Base-by-base conservation (phyloP, 129 eudicot species). In the Escallonia herrerae region DNA sequence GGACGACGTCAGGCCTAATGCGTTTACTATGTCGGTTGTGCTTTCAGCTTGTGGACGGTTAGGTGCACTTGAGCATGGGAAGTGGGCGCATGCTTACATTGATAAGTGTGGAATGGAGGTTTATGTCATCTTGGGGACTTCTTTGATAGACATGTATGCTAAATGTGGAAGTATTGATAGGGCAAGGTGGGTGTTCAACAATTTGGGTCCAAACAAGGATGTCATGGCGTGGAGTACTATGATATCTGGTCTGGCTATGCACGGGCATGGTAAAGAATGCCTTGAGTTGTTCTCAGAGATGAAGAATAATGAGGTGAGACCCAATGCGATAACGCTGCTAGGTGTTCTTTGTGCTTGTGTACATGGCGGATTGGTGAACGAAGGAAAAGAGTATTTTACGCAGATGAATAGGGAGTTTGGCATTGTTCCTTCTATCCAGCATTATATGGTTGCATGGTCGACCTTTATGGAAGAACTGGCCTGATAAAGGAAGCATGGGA, bases 71-170 rank as follows among this genome's bases (percentile, higher is more conserved):
- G 83, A 78, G 43, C 54, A 77, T 39, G 80, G 83, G 15, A 78
- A 82, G 22, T 78, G 72, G 41, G 63, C 68, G 0, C 87, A 82
- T 60, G 78, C 76, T 4, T 82, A 77, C 60, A 76, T 75, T 15
- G 81, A 77, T 43, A 82, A 72, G 50, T 63, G 62, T 72, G 63
- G 68, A 53, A 77, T 58, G 47, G 63, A 71, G 52, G 45, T 77
- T 71, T 71, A 82, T 64, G 62, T 2, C 62, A 71, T 55, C 56
- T 78, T 63, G 67, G 78, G 38, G 49, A 82, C 69, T 72, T 77
- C 79, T 56, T 71, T 81, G 65, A 80, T 88, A 49, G 84, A 81
- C 48, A 74, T 84, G 83, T 84, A 84, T 75, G 77, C 79, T 0
- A 84, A 84, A 71, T 77, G 78, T 70, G 82, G 73, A 56, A 56